phyloP scores from a whole-genome alignment of 2,329 filamentous ascomycete species.

The Gnomoniopsis smithogilvyi region DNA sequence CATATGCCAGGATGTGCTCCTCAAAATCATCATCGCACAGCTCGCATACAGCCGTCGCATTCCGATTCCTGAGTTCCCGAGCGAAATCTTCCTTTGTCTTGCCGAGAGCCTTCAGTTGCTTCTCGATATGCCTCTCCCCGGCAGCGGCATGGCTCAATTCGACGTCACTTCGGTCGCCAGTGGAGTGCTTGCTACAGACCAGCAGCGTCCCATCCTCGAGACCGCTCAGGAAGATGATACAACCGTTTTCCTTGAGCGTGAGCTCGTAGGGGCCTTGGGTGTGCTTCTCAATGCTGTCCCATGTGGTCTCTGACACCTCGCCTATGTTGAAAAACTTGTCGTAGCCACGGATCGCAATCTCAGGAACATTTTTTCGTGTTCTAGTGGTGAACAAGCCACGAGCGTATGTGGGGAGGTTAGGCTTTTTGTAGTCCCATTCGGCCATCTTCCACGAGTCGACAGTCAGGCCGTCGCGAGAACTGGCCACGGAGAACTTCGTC shows the following conservation, averaged over 20 bases:
- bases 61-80: constrained; percentile 69
- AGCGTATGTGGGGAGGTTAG: constrained; percentile 83
- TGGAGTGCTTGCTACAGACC: constrained; percentile 99
- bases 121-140: constrained; percentile 78
- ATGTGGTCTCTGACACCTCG: constrained; percentile 79
- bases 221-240: constrained; percentile 95
- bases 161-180: constrained; percentile 69
- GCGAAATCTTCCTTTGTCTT: constrained; percentile 79
- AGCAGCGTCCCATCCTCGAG: constrained; percentile 84
- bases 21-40: constrained; percentile 96
- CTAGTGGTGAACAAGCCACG: constrained; percentile 89
- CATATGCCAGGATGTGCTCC: constrained; percentile 92
- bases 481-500: constrained; percentile 66
- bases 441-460: constrained; percentile 92
- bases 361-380: constrained; percentile 59
- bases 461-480: constrained; percentile 59
- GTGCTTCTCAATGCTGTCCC: constrained; percentile 70
- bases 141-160: constrained; percentile 78
- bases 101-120: constrained; percentile 72
- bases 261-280: constrained; percentile 90
- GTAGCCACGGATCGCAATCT: constrained; percentile 88
- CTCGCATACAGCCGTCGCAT: constrained; percentile 92
- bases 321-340: constrained; percentile 98
- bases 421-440: constrained; percentile 94
- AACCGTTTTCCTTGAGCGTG: constrained; percentile 98